A percentile compares a stretch with the other conserved stretches of the same genome.
phyloP scores from a whole-genome alignment of 805 yeast genomes.

The Yamadazyma nakazawae region DNA sequence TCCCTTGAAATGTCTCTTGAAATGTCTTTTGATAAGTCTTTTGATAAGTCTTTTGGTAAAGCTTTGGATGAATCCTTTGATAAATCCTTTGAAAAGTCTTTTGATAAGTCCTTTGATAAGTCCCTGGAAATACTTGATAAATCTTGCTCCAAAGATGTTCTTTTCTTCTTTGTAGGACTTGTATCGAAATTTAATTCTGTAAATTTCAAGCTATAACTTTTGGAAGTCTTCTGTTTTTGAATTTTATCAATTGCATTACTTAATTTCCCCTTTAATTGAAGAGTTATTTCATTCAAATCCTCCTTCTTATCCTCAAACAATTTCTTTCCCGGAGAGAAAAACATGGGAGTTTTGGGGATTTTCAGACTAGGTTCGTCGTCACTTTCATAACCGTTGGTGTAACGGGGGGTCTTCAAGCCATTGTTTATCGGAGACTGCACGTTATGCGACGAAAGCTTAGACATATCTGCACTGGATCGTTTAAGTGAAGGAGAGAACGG shows the following conservation, averaged over 20 bases:
- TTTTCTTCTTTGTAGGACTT: conserved; percentile 23
- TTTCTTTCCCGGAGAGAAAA: conserved; percentile 37
- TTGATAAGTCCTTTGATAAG: conserved; percentile 12
- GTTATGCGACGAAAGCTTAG: conserved; percentile 27
- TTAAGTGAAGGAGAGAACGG: conserved; percentile 42
- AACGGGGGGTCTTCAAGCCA: conserved; percentile 32
- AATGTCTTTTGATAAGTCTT: background rate
- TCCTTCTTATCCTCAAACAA: conserved; percentile 31
- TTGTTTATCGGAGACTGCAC: conserved; percentile 24
- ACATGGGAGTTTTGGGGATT: conserved; percentile 38
- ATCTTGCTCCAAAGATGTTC: conserved; percentile 12
- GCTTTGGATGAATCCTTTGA: no score
- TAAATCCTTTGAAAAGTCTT: conserved; percentile 16
- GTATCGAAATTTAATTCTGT: conserved; percentile 28
- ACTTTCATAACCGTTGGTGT: conserved; percentile 31
- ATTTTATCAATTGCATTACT: conserved; percentile 41
- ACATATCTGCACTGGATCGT: conserved; percentile 33
- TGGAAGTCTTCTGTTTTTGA: conserved; percentile 23
- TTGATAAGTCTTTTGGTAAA: background rate
- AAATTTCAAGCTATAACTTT: conserved; percentile 24
- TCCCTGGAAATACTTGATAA: conserved; percentile 3
- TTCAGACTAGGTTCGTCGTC: conserved; percentile 19
- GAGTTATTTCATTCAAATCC: conserved; percentile 37
- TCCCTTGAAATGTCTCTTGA: conserved; percentile 12
- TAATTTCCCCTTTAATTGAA: conserved; percentile 34